A percentile compares a stretch with the other conserved stretches of the same genome.
Evolutionary conservation across 352 stramenopile species (phyloP).

Genomic region (Pythium monospermum): DNA sequence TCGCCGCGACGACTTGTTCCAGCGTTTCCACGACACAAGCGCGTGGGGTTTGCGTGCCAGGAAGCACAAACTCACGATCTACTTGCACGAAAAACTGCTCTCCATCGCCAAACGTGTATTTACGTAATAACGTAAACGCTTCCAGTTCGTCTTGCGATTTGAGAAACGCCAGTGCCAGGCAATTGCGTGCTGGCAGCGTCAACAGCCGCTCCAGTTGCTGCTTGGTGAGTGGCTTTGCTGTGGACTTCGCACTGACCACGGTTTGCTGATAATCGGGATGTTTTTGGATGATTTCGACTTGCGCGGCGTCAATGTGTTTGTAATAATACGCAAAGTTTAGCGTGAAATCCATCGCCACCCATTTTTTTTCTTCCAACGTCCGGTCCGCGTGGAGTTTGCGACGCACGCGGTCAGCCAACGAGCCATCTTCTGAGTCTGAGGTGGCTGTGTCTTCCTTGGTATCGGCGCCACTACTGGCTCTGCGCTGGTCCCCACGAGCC

Average conservation of each 20-base stretch:
- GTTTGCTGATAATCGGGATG: conserved; percentile 50
- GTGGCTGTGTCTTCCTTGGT: neutral
- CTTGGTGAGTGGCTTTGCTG: conserved; percentile 32
- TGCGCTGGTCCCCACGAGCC: neutral
- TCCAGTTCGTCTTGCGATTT: conserved; percentile 52
- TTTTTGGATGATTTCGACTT: conserved; percentile 60
- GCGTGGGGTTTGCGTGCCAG: neutral
- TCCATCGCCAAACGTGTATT: conserved; percentile 69
- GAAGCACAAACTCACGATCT: conserved; percentile 36
- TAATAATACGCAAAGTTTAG: conserved; percentile 66
- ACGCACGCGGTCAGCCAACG: conserved; percentile 34
- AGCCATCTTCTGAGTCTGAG: neutral
- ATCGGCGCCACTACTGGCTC: neutral
- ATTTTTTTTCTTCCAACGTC: conserved; percentile 53
- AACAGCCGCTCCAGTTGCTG: conserved; percentile 48
- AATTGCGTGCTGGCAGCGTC: conserved; percentile 50
- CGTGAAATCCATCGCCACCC: conserved; percentile 61
- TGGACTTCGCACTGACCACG: no score
- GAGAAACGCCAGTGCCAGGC: conserved; percentile 69
- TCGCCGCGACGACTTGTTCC: conserved; percentile 27
- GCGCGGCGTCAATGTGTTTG: conserved; percentile 37
- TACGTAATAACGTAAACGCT: conserved; percentile 51
- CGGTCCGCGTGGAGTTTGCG: conserved; percentile 44
- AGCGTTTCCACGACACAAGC: conserved; percentile 23
- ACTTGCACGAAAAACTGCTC: conserved; percentile 47